Conservation (phyloP, 1,284 basidiomycete genomes). For the Athelia psychrophila region DNA sequence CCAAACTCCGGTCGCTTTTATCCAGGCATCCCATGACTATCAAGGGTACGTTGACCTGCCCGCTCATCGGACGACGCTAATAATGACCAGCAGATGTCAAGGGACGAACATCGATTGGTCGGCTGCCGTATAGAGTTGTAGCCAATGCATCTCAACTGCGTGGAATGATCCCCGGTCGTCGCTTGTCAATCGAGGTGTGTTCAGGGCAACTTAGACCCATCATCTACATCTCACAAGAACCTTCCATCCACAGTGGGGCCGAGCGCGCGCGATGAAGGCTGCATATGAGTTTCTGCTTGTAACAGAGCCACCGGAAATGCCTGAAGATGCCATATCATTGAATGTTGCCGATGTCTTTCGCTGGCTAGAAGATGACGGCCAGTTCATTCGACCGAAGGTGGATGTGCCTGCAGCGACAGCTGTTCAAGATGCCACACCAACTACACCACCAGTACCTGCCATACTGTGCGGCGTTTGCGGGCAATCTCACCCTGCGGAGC, state of each 20-base stretch:
- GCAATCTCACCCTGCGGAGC: not conserved
- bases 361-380: conserved; percentile 54
- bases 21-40: conserved; percentile 56
- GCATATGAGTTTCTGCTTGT: conserved; percentile 40
- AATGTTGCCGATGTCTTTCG: conserved; percentile 53
- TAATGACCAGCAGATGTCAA: conserved; percentile 33
- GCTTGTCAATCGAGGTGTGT: conserved; percentile 69
- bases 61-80: conserved; percentile 5
- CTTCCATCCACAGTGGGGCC: conserved; percentile 48
- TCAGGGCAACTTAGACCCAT: conserved; percentile 6
- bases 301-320: conserved; percentile 15
- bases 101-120: conserved; percentile 24
- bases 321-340: conserved; percentile 27
- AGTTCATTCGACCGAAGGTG: conserved; percentile 37
- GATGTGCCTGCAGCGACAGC: conserved; percentile 5
- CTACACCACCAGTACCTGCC: not conserved
- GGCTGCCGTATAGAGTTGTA: conserved; percentile 54
- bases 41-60: conserved; percentile 39
- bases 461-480: not conserved
- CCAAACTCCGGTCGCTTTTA: conserved; percentile 41
- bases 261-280: conserved; percentile 49
- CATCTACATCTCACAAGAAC: conserved; percentile 4
- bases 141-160: conserved; percentile 42
- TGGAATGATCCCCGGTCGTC: conserved; percentile 49
- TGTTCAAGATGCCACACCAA: not conserved